A percentile compares a stretch with the other conserved stretches of the same genome.
These are phyloP conservation scores for slime mould (Dictyostelium discoideum) DNA, from an alignment of 78 protist genomes.

Conservation along the genomic window DNA sequence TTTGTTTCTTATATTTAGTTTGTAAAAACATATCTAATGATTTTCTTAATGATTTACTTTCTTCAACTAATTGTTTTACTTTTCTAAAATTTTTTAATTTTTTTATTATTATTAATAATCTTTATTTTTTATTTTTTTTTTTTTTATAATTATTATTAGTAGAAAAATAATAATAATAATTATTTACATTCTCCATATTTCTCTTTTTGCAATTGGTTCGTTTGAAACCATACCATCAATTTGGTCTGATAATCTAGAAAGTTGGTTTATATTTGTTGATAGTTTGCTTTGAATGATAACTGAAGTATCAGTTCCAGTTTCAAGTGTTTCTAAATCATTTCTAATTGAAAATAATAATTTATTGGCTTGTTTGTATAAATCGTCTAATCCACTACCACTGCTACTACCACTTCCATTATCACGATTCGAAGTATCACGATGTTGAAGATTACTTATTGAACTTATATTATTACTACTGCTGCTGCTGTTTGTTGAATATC, in stretches of 20 bases:
- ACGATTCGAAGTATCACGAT: neutral
- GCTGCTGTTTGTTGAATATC: neutral
- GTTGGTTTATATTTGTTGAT: conserved; percentile 50
- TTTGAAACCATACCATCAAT: conserved; percentile 64
- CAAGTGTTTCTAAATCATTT: conserved; percentile 50
- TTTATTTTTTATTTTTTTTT: too few relatives aligned
- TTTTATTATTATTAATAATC: neutral
- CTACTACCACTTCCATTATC: neutral
- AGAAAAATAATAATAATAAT: too few relatives aligned
- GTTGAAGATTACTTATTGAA: neutral
- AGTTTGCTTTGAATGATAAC: conserved; percentile 47
- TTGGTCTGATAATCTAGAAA: conserved; percentile 47
- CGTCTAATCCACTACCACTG: conserved; percentile 25
- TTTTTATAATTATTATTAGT: too few relatives aligned
- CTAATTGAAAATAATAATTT: conserved; percentile 43
- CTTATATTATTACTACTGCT: neutral
- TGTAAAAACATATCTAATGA: conserved; percentile 62
- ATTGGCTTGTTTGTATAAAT: conserved; percentile 37
- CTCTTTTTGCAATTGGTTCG: conserved; percentile 67
- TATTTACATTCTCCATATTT: conserved; percentile 74
- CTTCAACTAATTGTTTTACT: conserved; percentile 50
- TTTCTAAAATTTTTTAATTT: conserved; percentile 12
- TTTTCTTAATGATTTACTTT: conserved; percentile 64
- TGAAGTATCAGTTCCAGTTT: conserved; percentile 54
- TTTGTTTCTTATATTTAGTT: conserved; percentile 61